phyloP scores from a whole-genome alignment of 2,329 filamentous ascomycete species.

The Talaromyces amestolkiae region DNA sequence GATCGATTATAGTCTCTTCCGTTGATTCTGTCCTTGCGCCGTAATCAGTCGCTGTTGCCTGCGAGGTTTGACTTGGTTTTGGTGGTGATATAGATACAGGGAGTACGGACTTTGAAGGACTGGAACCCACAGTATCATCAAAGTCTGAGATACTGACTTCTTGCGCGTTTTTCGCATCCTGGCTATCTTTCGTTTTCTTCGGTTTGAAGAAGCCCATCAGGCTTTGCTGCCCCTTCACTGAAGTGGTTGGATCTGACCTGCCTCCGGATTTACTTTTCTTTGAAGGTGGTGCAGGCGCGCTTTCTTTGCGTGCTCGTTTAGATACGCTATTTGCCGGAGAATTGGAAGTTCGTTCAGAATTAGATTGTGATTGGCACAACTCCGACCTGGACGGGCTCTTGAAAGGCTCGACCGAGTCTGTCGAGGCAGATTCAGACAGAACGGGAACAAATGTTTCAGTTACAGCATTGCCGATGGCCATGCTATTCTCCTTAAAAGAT shows the following conservation, averaged over 20 bases:
- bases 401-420: not conserved
- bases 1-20: conserved; percentile 59
- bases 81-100: not conserved
- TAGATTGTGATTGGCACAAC: not conserved
- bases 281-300: conserved; percentile 31
- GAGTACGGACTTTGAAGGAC: not conserved
- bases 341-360: conserved; percentile 7
- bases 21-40: conserved; percentile 16
- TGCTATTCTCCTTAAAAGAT: conserved; percentile 24
- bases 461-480: not conserved
- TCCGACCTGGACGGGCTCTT: not conserved
- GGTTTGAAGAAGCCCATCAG: conserved; percentile 78
- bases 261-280: conserved; percentile 54
- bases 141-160: not conserved
- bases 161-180: not conserved
- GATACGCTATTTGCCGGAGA: conserved; percentile 25
- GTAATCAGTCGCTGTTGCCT: not conserved
- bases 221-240: conserved; percentile 57
- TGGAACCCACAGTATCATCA: not conserved
- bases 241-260: conserved; percentile 21
- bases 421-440: not conserved
- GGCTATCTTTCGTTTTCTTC: conserved; percentile 38
- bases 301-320: conserved; percentile 34
- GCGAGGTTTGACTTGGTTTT: not conserved
- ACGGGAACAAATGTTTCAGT: not conserved